A percentile compares a stretch with the other conserved stretches of the same genome.
phyloP scores from a whole-genome alignment of 768 basidiomycete species.

The Trametes sanguinea region DNA sequence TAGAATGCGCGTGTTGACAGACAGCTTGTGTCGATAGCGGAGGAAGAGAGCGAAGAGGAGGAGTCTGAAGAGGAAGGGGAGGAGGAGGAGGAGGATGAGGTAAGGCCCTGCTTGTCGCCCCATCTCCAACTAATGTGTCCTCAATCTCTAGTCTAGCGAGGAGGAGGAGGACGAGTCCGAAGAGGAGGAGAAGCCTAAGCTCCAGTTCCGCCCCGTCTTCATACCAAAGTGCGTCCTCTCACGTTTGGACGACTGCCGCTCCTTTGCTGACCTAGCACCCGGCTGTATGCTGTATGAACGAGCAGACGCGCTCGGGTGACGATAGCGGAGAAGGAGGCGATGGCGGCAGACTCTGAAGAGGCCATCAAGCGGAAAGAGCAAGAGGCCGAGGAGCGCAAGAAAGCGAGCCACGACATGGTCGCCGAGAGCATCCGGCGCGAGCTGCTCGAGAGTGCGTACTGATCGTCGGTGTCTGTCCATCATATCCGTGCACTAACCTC shows the following conservation, averaged over 20 bases:
- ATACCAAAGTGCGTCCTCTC: slow-evolving; percentile 79
- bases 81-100: slow-evolving; percentile 47
- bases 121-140: slow-evolving; percentile 14
- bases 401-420: slow-evolving; percentile 89
- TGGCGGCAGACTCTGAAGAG: slow-evolving; percentile 77
- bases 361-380: slow-evolving; percentile 64
- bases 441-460: slow-evolving; percentile 82
- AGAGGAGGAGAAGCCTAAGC: slow-evolving; percentile 75
- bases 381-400: slow-evolving; percentile 80
- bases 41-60: slow-evolving; percentile 49
- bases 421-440: slow-evolving; percentile 93
- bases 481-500: too few species aligned
- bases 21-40: background rate
- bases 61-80: slow-evolving; percentile 38
- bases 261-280: background rate
- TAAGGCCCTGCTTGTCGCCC: slow-evolving; percentile 30
- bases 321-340: slow-evolving; percentile 64
- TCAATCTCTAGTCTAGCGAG: slow-evolving; percentile 70
- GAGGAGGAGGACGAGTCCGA: slow-evolving; percentile 72
- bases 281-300: background rate
- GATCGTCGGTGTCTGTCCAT: too few species aligned
- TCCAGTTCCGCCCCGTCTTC: slow-evolving; percentile 89
- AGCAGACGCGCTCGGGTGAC: slow-evolving; percentile 75
- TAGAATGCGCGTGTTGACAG: background rate
- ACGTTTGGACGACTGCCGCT: background rate